Percentiles rank a stretch among this genome's conserved stretches.
Evolutionary conservation across 345 rosid genomes (phyloP).

Genomic region (Litchi chinensis): DNA sequence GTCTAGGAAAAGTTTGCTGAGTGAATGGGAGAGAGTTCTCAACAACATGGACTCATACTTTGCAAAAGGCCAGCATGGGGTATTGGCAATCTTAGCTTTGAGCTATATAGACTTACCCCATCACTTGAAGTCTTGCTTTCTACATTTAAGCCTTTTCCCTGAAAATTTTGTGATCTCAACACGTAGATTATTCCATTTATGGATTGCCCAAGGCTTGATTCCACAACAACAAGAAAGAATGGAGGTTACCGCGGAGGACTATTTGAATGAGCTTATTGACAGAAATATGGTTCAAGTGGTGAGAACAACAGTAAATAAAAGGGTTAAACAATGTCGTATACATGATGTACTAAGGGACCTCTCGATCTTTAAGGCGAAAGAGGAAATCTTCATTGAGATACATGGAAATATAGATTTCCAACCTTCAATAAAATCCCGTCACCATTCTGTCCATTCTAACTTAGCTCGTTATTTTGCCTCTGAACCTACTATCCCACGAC

Average conservation of each 20-base stretch:
- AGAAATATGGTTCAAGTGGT: conserved; percentile 36
- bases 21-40: conserved; percentile 33
- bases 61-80: conserved; percentile 24
- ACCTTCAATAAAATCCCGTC: conserved; percentile 14
- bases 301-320: conserved; percentile 9
- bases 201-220: conserved; percentile 34
- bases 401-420: neutral
- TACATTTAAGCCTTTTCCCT: conserved; percentile 31
- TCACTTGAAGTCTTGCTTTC: conserved; percentile 35
- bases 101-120: conserved; percentile 32
- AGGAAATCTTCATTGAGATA: conserved; percentile 26
- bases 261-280: conserved; percentile 28
- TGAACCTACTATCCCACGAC: neutral
- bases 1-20: conserved; percentile 22
- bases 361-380: conserved; percentile 26
- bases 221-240: conserved; percentile 22
- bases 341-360: conserved; percentile 28
- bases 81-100: conserved; percentile 32
- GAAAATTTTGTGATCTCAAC: conserved; percentile 28
- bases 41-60: conserved; percentile 23
- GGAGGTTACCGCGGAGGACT: conserved; percentile 31
- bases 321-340: conserved; percentile 29
- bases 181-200: conserved; percentile 23
- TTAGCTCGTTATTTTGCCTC: neutral
- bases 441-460: conserved; percentile 11